phyloP scores from a whole-genome alignment of 2,329 filamentous ascomycete genomes.

The Trichophyton rubrum region DNA sequence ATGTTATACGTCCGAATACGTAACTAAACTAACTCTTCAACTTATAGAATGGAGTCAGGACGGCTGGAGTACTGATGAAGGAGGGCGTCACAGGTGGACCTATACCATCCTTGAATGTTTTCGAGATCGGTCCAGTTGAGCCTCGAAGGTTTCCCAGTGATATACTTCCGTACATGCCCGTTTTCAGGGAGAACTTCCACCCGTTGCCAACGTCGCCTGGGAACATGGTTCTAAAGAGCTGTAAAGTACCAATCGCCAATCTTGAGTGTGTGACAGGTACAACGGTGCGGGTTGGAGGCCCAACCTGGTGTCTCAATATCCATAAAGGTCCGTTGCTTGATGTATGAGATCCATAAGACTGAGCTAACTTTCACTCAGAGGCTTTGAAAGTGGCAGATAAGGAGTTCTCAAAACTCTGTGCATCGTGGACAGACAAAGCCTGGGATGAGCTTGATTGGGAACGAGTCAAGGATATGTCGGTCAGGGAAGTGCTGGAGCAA shows the following conservation, averaged over 20 bases:
- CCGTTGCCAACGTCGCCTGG: constrained; percentile 53
- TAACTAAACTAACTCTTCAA: constrained; percentile 12
- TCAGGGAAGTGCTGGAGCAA: constrained; percentile 67
- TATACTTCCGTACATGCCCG: constrained; percentile 66
- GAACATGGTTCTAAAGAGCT: constrained; percentile 55
- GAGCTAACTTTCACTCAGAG: constrained; percentile 26
- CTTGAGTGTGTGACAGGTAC: constrained; percentile 75
- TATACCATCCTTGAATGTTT: constrained; percentile 59
- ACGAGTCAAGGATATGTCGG: constrained; percentile 66
- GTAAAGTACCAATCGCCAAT: constrained; percentile 60
- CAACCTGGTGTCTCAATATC: constrained; percentile 37
- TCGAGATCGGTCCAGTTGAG: constrained; percentile 60
- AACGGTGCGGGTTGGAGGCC: constrained; percentile 40
- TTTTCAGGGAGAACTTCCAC: constrained; percentile 56
- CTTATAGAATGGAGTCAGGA: constrained; percentile 60
- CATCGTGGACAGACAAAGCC: constrained; percentile 57
- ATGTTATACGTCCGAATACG: not conserved
- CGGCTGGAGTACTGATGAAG: constrained; percentile 64
- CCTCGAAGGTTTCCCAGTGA: constrained; percentile 68
- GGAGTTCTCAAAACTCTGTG: constrained; percentile 55
- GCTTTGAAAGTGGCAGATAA: constrained; percentile 50
- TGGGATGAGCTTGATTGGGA: constrained; percentile 80
- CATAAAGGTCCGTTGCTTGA: constrained; percentile 34
- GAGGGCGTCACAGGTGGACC: constrained; percentile 59
- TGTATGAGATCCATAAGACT: constrained; percentile 4